These are phyloP conservation scores for Stephania yunnanensis DNA, from an alignment of 164 flowering plant genomes.

Conservation along the genomic window DNA sequence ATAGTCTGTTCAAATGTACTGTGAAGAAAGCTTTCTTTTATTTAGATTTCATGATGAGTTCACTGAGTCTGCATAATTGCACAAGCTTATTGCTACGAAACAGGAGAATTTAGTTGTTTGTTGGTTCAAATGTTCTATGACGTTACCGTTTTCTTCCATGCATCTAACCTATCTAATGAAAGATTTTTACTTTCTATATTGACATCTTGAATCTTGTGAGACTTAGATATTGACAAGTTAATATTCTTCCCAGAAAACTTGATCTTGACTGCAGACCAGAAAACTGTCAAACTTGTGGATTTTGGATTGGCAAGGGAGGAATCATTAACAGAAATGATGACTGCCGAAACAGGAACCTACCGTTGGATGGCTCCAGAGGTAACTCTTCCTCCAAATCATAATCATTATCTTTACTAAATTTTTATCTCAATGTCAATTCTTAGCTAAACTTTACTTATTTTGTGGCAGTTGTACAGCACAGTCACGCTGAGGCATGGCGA, in stretches of 20 bases:
- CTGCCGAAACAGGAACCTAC: slow-evolving; percentile 94
- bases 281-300: slow-evolving; percentile 82
- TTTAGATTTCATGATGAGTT: not conserved
- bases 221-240: not conserved
- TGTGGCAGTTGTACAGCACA: slow-evolving; percentile 79
- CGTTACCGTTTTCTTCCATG: too few species aligned
- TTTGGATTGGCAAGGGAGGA: slow-evolving; percentile 96
- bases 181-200: too few species aligned
- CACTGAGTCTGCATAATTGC: not conserved
- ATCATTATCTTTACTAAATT: not conserved
- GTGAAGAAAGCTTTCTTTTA: not conserved
- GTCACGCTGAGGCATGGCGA: slow-evolving; percentile 94
- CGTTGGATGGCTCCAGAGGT: slow-evolving; percentile 99
- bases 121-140: too few species aligned
- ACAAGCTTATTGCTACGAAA: too few species aligned
- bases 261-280: slow-evolving; percentile 77
- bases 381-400: not conserved
- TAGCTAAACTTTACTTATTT: not conserved
- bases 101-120: too few species aligned
- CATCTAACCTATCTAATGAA: too few species aligned
- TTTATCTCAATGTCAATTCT: not conserved
- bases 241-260: slow-evolving; percentile 55
- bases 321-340: slow-evolving; percentile 94
- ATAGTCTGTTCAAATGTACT: too few species aligned
- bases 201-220: too few species aligned